These are phyloP conservation scores for Pogostemon cablin DNA, from an alignment of 257 asterid genomes.

Conservation along the genomic window DNA sequence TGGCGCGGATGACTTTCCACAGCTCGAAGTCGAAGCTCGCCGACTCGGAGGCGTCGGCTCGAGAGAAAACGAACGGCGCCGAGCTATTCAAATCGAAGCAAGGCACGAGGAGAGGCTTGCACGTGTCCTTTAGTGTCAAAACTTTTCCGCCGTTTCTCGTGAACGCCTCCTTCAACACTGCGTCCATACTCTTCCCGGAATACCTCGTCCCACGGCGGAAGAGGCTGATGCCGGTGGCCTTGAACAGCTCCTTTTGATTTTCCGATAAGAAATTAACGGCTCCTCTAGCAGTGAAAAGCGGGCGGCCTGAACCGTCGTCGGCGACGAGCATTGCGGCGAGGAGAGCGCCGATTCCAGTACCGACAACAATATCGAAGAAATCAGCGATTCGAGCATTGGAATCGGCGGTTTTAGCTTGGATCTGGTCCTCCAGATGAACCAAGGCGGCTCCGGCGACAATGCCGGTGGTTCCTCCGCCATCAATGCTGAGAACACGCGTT, in stretches of 20 bases:
- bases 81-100: conserved; percentile 82
- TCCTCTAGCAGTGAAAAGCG: conserved; percentile 65
- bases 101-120: conserved; percentile 84
- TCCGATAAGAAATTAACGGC: conserved; percentile 56
- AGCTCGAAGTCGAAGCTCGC: conserved; percentile 86
- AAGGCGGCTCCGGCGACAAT: conserved; percentile 64
- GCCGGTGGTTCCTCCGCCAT: conserved; percentile 81
- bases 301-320: conserved; percentile 71
- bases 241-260: conserved; percentile 56
- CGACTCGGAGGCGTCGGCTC: conserved; percentile 89
- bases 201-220: conserved; percentile 52
- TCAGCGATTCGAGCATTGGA: conserved; percentile 68
- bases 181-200: conserved; percentile 67
- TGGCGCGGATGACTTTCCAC: conserved; percentile 93
- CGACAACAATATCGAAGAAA: conserved; percentile 82
- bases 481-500: conserved; percentile 73
- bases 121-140: conserved; percentile 75
- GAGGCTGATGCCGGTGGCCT: conserved; percentile 41
- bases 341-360: conserved; percentile 90
- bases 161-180: conserved; percentile 62
- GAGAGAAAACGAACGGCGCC: conserved; percentile 94
- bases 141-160: conserved; percentile 56
- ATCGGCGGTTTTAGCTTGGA: conserved; percentile 71
- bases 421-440: conserved; percentile 78
- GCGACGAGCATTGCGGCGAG: conserved; percentile 83